Base-by-base conservation (phyloP, 805 yeast genomes). In the Candida stauntonica region DNA sequence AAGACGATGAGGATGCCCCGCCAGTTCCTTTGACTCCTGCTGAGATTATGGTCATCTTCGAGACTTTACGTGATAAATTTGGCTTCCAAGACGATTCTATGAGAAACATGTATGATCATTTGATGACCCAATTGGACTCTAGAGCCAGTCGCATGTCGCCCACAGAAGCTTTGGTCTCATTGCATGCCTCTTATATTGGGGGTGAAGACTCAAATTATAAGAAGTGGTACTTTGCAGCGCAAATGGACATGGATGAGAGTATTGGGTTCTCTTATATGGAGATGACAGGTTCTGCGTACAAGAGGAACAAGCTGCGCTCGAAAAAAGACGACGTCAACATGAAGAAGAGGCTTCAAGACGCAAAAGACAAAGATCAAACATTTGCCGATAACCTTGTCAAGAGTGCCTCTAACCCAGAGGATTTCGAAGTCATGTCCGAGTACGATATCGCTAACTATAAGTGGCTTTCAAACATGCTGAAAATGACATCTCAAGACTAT, bases 201-300 rank as follows among this genome's bases (percentile, higher is more conserved):
- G 97, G 98, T 14, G 86, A 80, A 35, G 68, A 79, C 43, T 75
- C 97, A 4, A 91, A 91, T 62, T 91, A 81, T 62, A 75, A 81
- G 54, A 87, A 85, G 61, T 91, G 98, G 98, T 87, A 79, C 59
- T 85, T 89, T 62, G 86, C 94, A 31, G 86, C 95, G 7, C 86
- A 81, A 60, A 64, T 83, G 26, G 88, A 81, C 48, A 61, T 82
- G 33, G 96, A 88, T 61, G 83, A 77, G 38, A 81, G 75, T 38
- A 63, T 77, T 30, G 83, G 83, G 3, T 70, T 73, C 55, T 64
- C 71, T 43, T 67, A 70, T 54, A 72, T 74, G 77, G 72, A 73
- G 61, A 61, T 75, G 41, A 60, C 55, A 18, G 80, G 77, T 7
- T 67, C 67, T 38, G 63, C 72, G 15, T 57, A 63, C 38, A 58